Conservation (phyloP, 2,329 filamentous ascomycete genomes). For the Fusarium irregulare region DNA sequence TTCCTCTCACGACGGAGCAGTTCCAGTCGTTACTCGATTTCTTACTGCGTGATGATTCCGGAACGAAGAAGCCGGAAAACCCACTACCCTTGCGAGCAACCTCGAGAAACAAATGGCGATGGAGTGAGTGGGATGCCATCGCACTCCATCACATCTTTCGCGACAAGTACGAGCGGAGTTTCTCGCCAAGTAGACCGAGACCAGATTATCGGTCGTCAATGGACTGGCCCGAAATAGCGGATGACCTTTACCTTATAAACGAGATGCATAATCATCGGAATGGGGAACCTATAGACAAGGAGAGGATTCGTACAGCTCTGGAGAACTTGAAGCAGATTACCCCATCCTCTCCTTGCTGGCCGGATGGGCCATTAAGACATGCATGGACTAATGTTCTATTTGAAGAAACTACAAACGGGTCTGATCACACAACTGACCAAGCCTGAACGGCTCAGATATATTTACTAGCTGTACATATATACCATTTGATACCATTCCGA, state of each 20-base stretch:
- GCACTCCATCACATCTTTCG: slow-evolving; percentile 21
- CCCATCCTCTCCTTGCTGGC: background rate
- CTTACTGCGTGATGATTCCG: background rate
- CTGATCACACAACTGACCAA: background rate
- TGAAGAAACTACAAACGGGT: background rate
- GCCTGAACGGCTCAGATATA: background rate
- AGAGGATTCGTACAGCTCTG: background rate
- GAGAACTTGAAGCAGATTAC: background rate
- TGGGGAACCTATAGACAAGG: background rate
- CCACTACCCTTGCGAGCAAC: slow-evolving; percentile 12
- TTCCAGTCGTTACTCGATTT: slow-evolving; percentile 14
- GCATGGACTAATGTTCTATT: background rate
- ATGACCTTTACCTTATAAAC: background rate
- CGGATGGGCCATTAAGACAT: background rate
- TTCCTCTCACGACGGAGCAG: slow-evolving; percentile 10
- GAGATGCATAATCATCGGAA: background rate
- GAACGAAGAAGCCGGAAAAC: background rate
- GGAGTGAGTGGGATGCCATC: slow-evolving; percentile 5
- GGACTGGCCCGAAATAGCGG: slow-evolving; percentile 15
- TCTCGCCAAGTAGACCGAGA: background rate
- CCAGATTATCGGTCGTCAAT: background rate
- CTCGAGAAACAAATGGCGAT: slow-evolving; percentile 7
- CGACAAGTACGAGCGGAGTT: slow-evolving; percentile 7
- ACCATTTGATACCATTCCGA: accelerated
- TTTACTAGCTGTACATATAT: background rate